Evolutionary conservation across 345 rosid genomes (phyloP).

Genomic region (Passiflora organensis): DNA sequence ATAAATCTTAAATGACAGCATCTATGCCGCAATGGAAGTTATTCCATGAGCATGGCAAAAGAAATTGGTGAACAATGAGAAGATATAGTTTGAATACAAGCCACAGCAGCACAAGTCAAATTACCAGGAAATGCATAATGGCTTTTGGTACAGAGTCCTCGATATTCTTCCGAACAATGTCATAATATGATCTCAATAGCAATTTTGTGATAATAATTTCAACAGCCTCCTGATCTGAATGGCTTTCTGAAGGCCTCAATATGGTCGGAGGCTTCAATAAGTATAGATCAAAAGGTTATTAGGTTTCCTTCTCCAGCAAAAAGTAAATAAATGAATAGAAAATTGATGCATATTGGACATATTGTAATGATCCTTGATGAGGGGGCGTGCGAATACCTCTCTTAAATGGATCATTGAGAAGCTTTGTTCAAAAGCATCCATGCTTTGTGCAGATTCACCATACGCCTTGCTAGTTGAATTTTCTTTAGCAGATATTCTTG

Average conservation of each 20-base stretch:
- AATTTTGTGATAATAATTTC: conserved; percentile 78
- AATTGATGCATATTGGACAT: too few relatives aligned
- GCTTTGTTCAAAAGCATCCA: conserved; percentile 37
- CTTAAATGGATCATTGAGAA: conserved; percentile 76
- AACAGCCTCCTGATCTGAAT: conserved; percentile 72
- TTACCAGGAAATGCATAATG: conserved; percentile 96
- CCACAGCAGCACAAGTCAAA: neutral
- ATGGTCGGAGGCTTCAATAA: conserved; percentile 77
- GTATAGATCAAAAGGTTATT: conserved; percentile 7
- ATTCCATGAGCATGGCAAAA: too few relatives aligned
- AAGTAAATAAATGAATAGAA: neutral
- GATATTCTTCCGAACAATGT: conserved; percentile 90
- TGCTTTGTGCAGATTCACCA: conserved; percentile 48
- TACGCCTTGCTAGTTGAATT: conserved; percentile 38
- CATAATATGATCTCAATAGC: conserved; percentile 84
- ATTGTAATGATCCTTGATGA: neutral
- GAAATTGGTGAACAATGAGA: too few relatives aligned
- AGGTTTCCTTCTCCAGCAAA: neutral
- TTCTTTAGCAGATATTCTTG: conserved; percentile 57
- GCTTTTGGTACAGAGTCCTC: conserved; percentile 91
- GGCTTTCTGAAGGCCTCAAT: conserved; percentile 79
- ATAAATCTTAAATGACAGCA: too few relatives aligned
- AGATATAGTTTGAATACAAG: too few relatives aligned
- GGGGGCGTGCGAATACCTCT: conserved; percentile 43
- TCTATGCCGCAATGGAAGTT: too few relatives aligned